Percentiles rank a stretch among this genome's conserved stretches.
phyloP scores from a whole-genome alignment of 2,329 filamentous ascomycete genomes.

The Plenodomus biglobosus region DNA sequence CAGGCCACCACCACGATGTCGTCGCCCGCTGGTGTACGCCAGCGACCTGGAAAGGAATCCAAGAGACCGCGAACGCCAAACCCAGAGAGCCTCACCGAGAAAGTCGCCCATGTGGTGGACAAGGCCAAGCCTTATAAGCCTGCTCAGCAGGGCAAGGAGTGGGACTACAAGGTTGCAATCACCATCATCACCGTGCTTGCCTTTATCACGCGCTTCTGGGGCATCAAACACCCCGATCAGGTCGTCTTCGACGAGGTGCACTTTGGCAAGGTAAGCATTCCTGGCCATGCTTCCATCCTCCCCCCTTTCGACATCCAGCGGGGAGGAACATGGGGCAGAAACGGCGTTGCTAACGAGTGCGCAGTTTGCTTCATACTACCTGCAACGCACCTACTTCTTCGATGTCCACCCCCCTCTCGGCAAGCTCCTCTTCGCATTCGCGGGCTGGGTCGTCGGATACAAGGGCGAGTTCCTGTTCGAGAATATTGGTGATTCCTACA shows the following conservation, averaged over 20 bases:
- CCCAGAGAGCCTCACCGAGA: conserved; percentile 34
- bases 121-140: conserved; percentile 41
- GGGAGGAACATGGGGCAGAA: not conserved
- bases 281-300: not conserved
- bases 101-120: conserved; percentile 29
- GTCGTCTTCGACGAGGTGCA: conserved; percentile 99
- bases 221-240: conserved; percentile 91
- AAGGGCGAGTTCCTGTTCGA: conserved; percentile 98
- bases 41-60: conserved; percentile 44
- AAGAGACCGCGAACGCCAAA: conserved; percentile 43
- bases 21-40: conserved; percentile 41
- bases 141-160: conserved; percentile 59
- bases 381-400: conserved; percentile 98
- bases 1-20: conserved; percentile 34
- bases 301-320: conserved; percentile 1
- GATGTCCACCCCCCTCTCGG: conserved; percentile 98
- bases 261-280: conserved; percentile 83
- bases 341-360: conserved; percentile 19
- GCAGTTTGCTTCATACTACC: conserved; percentile 68
- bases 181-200: conserved; percentile 76
- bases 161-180: conserved; percentile 81
- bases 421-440: conserved; percentile 95
- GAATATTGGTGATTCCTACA: conserved; percentile 98
- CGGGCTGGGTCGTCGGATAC: conserved; percentile 97
- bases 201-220: conserved; percentile 92